Evolutionary conservation across 1,284 basidiomycete species (phyloP).

Genomic region (Gomphus bonarii): DNA sequence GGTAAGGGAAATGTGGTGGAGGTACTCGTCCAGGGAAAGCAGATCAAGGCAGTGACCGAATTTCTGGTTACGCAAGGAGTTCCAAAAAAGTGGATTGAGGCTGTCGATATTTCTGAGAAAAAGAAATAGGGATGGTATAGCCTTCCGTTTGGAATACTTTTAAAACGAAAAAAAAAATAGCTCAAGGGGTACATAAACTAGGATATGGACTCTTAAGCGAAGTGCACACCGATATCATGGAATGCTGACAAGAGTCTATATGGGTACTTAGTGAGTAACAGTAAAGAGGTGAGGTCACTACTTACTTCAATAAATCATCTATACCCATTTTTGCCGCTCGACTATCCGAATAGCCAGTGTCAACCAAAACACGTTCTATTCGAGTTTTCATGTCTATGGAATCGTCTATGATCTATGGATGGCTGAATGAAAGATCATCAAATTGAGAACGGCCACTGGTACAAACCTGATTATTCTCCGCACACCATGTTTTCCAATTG

Average conservation of each 20-base stretch:
- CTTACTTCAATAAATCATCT: constrained; percentile 72
- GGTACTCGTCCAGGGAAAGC: constrained; percentile 77
- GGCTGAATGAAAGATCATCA: constrained; percentile 4
- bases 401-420: constrained; percentile 59
- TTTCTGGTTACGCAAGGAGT: constrained; percentile 60
- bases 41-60: constrained; percentile 54
- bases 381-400: constrained; percentile 59
- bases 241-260: constrained; percentile 62
- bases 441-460: constrained; percentile 4
- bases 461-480: constrained; percentile 65
- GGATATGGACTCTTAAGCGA: constrained; percentile 34
- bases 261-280: neutral
- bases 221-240: constrained; percentile 77
- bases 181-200: neutral
- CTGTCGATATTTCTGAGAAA: constrained; percentile 24
- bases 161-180: neutral
- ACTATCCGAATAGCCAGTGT: constrained; percentile 56
- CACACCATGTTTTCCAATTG: constrained; percentile 93
- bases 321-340: constrained; percentile 80
- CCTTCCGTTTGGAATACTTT: neutral
- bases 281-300: constrained; percentile 7
- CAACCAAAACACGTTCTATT: constrained; percentile 68
- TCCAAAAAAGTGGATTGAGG: constrained; percentile 70
- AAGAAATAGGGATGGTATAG: neutral
- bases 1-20: constrained; percentile 46